These are phyloP conservation scores for Stromatinia cepivora DNA, from an alignment of 2,329 filamentous ascomycete species.

Conservation along the genomic window DNA sequence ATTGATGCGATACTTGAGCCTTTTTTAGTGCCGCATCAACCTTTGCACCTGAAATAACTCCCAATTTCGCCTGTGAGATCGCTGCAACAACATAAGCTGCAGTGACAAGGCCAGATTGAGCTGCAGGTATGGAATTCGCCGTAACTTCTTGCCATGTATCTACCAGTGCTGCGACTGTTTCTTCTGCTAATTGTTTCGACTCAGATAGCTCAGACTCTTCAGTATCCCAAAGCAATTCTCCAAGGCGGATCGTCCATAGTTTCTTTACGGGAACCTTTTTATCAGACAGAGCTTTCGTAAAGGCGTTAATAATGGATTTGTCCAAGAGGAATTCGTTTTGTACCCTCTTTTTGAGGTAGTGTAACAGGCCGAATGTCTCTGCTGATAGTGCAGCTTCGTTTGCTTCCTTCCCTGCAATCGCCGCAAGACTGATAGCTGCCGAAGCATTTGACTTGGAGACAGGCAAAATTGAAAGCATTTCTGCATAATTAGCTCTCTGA, in stretches of 20 bases:
- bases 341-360: constrained; percentile 63
- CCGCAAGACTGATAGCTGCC: constrained; percentile 64
- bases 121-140: constrained; percentile 74
- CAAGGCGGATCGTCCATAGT: constrained; percentile 76
- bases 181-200: constrained; percentile 55
- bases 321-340: constrained; percentile 61
- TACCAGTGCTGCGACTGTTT: constrained; percentile 55
- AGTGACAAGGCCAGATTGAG: constrained; percentile 79
- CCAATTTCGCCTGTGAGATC: constrained; percentile 56
- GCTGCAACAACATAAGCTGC: constrained; percentile 74
- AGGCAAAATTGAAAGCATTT: constrained; percentile 70
- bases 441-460: constrained; percentile 61
- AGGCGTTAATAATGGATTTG: constrained; percentile 66
- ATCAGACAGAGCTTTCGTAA: constrained; percentile 79
- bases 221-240: constrained; percentile 66
- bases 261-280: constrained; percentile 78
- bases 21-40: constrained; percentile 60
- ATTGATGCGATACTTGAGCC: constrained; percentile 62
- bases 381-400: constrained; percentile 80
- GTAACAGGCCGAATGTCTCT: constrained; percentile 70
- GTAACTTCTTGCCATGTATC: constrained; percentile 76
- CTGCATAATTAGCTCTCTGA: constrained; percentile 78
- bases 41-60: constrained; percentile 55
- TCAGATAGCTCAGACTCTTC: constrained; percentile 49
- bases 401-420: constrained; percentile 77